Evolutionary conservation across 2,329 filamentous ascomycete species (phyloP), one percentile per base, ranked within the genome.

Genomic region (Dactylonectria estremocensis): DNA sequence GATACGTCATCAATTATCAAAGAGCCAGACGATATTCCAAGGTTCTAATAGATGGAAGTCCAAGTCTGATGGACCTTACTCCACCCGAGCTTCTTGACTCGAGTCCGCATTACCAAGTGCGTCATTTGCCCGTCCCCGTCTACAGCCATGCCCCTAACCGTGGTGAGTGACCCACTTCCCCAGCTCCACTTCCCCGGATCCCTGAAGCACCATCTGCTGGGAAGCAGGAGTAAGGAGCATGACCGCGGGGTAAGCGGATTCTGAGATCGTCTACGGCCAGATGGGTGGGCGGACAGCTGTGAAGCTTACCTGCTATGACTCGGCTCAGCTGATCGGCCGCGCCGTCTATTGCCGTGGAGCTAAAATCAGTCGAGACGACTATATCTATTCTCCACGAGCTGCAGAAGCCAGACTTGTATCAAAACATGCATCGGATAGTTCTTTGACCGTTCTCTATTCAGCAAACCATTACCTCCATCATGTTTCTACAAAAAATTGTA

Each of bases 401-500:
- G 33, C 49, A 52, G 7, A 45, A 28, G 43, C 11, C 9, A 52
- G 33, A 11, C 11, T 9, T 35, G 10, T 18, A 18, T 7, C 2
- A 20, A 16, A 28, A n/a, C 60, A 63, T n/a, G n/a, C 43, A 57
- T 49, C 31, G 33, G 40, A n/a, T 28, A 50, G 16, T 20, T 33
- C 18, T 43, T n/a, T 8, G 33, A n/a, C 7, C 20, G 9, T 24
- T 20, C n/a, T 35, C 10, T 35, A 40, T 40, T 14, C 37, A 40
- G 18, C 52, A 57, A 31, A 20, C 22, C 8, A 57, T 9, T 8
- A 14, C 3, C 11, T 20, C 14, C 49, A 33, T 22, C 35, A 67
- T 69, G 66, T 60, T 69, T 56, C 16, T 69, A 33, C 62, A 56
- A 11, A 69, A 63, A n/a, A 33, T 69, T 50, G 28, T 69, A 33